Percentiles rank a stretch among this genome's conserved stretches.
Conservation (phyloP, 805 yeast species). For the Candida easanensis region DNA sequence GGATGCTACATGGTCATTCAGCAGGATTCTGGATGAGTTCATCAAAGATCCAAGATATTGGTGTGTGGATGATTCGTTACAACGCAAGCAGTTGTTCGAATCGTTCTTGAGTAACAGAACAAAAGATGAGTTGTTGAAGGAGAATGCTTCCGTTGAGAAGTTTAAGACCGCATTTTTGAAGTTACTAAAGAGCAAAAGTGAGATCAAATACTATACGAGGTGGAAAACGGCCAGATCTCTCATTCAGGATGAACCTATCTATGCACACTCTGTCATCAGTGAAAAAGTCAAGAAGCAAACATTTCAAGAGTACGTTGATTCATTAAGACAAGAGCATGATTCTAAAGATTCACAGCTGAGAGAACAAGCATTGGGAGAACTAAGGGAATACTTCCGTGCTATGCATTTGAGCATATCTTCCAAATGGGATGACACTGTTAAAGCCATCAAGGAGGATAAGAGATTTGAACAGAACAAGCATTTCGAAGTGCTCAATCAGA, state of each 20-base stretch:
- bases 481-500: slow-evolving; percentile 46
- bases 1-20: slow-evolving; percentile 76
- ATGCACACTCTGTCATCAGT: slow-evolving; percentile 54
- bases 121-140: slow-evolving; percentile 49
- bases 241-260: slow-evolving; percentile 64
- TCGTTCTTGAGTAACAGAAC: slow-evolving; percentile 53
- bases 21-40: slow-evolving; percentile 55
- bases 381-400: slow-evolving; percentile 47
- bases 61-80: slow-evolving; percentile 58
- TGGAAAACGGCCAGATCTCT: slow-evolving; percentile 59
- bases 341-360: slow-evolving; percentile 29
- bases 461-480: slow-evolving; percentile 60
- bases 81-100: slow-evolving; percentile 61
- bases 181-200: slow-evolving; percentile 41
- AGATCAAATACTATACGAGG: slow-evolving; percentile 54
- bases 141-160: slow-evolving; percentile 49
- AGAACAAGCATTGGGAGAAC: slow-evolving; percentile 49
- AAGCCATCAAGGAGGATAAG: slow-evolving; percentile 34
- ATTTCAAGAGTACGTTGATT: slow-evolving; percentile 47
- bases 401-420: slow-evolving; percentile 27
- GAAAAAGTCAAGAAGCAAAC: slow-evolving; percentile 55
- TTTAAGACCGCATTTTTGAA: slow-evolving; percentile 53
- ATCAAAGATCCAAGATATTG: slow-evolving; percentile 64
- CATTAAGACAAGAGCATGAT: slow-evolving; percentile 33
- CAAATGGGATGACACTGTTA: slow-evolving; percentile 21